A percentile compares a stretch with the other conserved stretches of the same genome.
Evolutionary conservation across 2,329 filamentous ascomycete genomes (phyloP).

Genomic region (Diplodia scrobiculata): DNA sequence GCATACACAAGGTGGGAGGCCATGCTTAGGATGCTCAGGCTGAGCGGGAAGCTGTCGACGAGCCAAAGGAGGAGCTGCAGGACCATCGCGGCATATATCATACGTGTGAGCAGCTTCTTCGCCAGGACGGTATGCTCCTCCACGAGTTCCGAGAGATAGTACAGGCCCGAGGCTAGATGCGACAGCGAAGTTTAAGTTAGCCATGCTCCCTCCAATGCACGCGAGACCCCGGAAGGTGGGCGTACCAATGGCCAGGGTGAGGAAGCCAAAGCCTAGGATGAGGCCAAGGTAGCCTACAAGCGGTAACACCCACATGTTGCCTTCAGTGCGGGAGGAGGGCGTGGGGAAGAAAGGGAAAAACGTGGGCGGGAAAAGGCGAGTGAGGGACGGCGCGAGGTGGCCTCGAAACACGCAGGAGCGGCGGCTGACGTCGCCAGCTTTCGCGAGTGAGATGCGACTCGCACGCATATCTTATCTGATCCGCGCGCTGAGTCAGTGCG

Average conservation of each 20-base stretch:
- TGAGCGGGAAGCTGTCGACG: conserved; percentile 82
- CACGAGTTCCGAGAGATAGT: conserved; percentile 96
- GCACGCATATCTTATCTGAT: conserved; percentile 18
- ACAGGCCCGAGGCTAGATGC: conserved; percentile 80
- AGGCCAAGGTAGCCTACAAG: conserved; percentile 87
- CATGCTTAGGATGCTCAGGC: conserved; percentile 72
- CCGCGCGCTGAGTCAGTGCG: conserved; percentile 13
- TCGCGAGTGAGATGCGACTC: conserved; percentile 8
- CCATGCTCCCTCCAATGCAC: neutral
- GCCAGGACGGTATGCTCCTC: conserved; percentile 95
- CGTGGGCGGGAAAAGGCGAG: neutral
- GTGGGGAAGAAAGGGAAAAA: neutral
- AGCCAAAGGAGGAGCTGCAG: conserved; percentile 74
- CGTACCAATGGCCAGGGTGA: conserved; percentile 90
- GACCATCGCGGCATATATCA: conserved; percentile 81
- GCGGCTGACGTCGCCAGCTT: conserved; percentile 27
- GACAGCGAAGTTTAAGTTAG: conserved; percentile 14
- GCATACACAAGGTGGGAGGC: conserved; percentile 81
- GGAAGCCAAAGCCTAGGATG: conserved; percentile 84
- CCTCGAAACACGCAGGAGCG: conserved; percentile 22
- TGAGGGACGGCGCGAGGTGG: conserved; percentile 6
- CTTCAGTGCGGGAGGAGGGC: neutral
- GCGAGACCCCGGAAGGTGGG: neutral
- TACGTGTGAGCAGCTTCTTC: conserved; percentile 77
- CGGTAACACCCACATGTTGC: conserved; percentile 89